Evolutionary conservation across 768 basidiomycete genomes (phyloP).

Genomic region (Hirschioporus abietinus): DNA sequence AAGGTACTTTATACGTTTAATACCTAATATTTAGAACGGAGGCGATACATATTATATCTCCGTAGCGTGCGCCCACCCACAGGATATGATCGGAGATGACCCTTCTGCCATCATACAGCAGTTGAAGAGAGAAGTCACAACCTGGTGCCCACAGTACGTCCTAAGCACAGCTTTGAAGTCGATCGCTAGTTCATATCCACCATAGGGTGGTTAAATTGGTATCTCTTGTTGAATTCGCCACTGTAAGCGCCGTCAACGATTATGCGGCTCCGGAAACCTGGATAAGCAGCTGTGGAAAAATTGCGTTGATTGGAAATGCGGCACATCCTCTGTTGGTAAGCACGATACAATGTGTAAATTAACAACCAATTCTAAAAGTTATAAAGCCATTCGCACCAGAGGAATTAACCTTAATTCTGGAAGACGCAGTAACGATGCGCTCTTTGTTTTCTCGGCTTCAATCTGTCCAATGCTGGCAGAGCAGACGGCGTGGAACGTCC

Average conservation of each 20-base stretch:
- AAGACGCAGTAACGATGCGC: neutral
- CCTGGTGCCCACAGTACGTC: neutral
- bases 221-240: neutral
- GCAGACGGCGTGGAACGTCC: neutral
- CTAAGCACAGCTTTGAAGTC: neutral
- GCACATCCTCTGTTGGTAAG: neutral
- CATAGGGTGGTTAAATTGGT: neutral
- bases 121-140: neutral
- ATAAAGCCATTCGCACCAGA: neutral
- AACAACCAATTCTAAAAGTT: neutral
- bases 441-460: neutral
- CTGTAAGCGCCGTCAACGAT: neutral
- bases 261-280: neutral
- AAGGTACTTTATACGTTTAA: neutral
- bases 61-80: neutral
- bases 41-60: neutral
- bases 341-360: neutral
- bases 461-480: neutral
- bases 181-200: neutral
- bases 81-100: neutral
- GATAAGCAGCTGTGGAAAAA: neutral
- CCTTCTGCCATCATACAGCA: neutral
- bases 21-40: neutral
- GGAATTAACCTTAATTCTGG: neutral
- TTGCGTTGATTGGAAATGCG: neutral